Conservation (phyloP, 176 grass and related monocot genomes). For the Bolboschoenus planiculmis region DNA sequence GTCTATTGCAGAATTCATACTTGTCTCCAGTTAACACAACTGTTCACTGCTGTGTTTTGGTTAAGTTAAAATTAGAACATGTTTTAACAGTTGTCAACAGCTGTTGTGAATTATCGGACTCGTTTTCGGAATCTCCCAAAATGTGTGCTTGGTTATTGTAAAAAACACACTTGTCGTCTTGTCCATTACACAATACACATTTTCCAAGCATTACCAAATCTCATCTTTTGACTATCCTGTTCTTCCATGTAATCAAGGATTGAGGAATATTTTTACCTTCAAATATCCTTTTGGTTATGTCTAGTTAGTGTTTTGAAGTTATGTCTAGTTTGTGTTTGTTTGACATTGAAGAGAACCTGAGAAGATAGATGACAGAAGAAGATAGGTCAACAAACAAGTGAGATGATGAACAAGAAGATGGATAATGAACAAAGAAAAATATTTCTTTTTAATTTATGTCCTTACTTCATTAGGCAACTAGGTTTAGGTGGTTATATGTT, state of each 20-base stretch:
- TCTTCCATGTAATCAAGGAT: not conserved
- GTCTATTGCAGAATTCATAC: not conserved
- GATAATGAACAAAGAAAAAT: too few species aligned
- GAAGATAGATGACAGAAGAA: not conserved
- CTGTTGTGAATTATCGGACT: not conserved
- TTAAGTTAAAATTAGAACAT: not conserved
- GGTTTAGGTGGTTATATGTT: not conserved
- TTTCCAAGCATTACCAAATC: not conserved
- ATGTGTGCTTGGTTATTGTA: not conserved
- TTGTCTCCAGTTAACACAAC: not conserved
- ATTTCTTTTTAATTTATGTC: not conserved
- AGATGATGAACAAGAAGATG: not conserved
- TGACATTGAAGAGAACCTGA: not conserved
- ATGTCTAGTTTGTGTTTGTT: not conserved
- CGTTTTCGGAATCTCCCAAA: not conserved
- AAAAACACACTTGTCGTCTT: not conserved
- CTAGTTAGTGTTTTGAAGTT: not conserved
- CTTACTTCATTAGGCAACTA: not conserved
- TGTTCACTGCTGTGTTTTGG: not conserved
- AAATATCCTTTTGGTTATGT: not conserved
- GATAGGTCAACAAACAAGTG: not conserved
- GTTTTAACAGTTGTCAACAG: not conserved
- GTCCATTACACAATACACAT: not conserved
- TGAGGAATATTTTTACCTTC: not conserved
- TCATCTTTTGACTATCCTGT: not conserved